A percentile compares a stretch with the other conserved stretches of the same genome.
phyloP scores from a whole-genome alignment of 805 yeast species.

The Candida chauliodis region DNA sequence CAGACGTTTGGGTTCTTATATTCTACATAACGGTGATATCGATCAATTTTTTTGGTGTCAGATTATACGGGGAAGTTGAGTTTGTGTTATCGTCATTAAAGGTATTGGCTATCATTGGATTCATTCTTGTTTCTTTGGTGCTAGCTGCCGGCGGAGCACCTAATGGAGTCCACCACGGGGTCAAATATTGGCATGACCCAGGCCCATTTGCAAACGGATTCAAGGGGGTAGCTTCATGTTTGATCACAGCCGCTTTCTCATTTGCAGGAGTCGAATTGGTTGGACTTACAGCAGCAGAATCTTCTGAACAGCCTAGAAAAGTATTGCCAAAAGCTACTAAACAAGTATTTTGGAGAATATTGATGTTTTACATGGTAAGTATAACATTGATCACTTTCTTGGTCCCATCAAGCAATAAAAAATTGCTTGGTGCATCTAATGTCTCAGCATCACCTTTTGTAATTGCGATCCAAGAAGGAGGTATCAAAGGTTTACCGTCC shows the following conservation, averaged over 20 bases:
- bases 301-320: conserved; percentile 58
- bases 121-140: conserved; percentile 56
- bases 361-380: conserved; percentile 63
- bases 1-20: conserved; percentile 36
- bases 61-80: conserved; percentile 58
- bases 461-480: conserved; percentile 64
- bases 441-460: conserved; percentile 73
- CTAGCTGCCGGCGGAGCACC: conserved; percentile 57
- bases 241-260: conserved; percentile 74
- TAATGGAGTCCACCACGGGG: conserved; percentile 51
- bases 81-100: conserved; percentile 57
- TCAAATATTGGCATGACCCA: conserved; percentile 56
- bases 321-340: conserved; percentile 71
- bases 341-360: conserved; percentile 81
- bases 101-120: conserved; percentile 56
- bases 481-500: conserved; percentile 63
- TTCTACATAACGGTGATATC: conserved; percentile 29
- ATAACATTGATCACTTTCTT: conserved; percentile 56
- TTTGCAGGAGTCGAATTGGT: conserved; percentile 73
- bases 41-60: conserved; percentile 36
- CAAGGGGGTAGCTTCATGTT: conserved; percentile 70
- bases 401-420: conserved; percentile 60
- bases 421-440: conserved; percentile 51
- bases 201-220: conserved; percentile 67
- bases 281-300: conserved; percentile 75